Conservation (phyloP, 1,139 yeast genomes). For the Hemisphaericaspora xylanilytica region DNA sequence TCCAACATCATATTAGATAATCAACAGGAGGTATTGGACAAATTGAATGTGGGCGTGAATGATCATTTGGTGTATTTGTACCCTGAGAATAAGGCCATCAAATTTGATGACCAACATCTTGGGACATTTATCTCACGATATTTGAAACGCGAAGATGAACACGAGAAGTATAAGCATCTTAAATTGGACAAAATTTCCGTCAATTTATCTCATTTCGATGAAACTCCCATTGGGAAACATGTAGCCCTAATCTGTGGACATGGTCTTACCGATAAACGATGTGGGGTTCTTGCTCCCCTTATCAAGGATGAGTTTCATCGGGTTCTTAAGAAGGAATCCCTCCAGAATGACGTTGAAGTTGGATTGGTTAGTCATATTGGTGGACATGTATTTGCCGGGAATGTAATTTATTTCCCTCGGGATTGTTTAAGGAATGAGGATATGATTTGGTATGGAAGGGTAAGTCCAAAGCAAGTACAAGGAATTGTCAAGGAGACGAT, state of each 20-base stretch:
- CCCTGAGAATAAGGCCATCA: slow-evolving; percentile 52
- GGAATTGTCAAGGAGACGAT: slow-evolving; percentile 61
- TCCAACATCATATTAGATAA: slow-evolving; percentile 38
- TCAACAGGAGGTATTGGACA: slow-evolving; percentile 14
- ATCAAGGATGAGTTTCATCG: slow-evolving; percentile 48
- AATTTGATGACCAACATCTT: slow-evolving; percentile 30
- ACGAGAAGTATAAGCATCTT: not conserved
- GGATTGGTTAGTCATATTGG: slow-evolving; percentile 70
- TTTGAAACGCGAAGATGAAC: slow-evolving; percentile 16
- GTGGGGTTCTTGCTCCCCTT: slow-evolving; percentile 64
- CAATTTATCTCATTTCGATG: slow-evolving; percentile 20
- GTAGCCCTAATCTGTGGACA: slow-evolving; percentile 66
- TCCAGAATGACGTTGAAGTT: slow-evolving; percentile 31
- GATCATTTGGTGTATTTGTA: slow-evolving; percentile 42
- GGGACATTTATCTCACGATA: slow-evolving; percentile 43
- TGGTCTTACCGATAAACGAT: slow-evolving; percentile 56
- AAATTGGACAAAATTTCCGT: not conserved
- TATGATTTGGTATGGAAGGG: slow-evolving; percentile 72
- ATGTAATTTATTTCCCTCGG: slow-evolving; percentile 52
- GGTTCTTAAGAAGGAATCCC: slow-evolving; percentile 33
- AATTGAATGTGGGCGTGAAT: slow-evolving; percentile 3
- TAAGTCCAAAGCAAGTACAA: slow-evolving; percentile 61
- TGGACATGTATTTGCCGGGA: slow-evolving; percentile 80
- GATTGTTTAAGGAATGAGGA: slow-evolving; percentile 30
- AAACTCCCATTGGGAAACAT: slow-evolving; percentile 18